A percentile compares a stretch with the other conserved stretches of the same genome.
phyloP scores from a whole-genome alignment of 148 eudicot genomes.

The Camellia granthamiana region DNA sequence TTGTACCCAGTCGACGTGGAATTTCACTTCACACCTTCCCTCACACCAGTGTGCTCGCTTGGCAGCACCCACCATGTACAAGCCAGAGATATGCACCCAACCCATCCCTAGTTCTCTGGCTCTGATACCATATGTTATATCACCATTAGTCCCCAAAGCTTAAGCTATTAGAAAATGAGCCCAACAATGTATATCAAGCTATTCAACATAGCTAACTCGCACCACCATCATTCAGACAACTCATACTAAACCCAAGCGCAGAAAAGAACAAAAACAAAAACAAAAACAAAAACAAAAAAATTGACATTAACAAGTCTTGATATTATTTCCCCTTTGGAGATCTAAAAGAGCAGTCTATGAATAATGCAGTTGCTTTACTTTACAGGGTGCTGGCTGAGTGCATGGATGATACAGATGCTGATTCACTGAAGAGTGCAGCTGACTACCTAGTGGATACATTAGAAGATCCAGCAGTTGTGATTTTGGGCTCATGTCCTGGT shows the following conservation, averaged over 20 bases:
- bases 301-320: background rate
- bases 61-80: too few species aligned
- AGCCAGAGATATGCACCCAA: too few species aligned
- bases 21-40: too few species aligned
- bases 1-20: too few species aligned
- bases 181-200: too few species aligned
- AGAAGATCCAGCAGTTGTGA: slow-evolving; percentile 87
- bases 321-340: background rate
- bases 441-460: slow-evolving; percentile 52
- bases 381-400: slow-evolving; percentile 77
- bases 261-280: too few species aligned
- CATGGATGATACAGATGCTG: slow-evolving; percentile 91
- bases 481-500: slow-evolving; percentile 83
- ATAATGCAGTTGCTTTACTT: background rate
- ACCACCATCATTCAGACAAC: background rate
- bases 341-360: background rate
- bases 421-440: slow-evolving; percentile 89
- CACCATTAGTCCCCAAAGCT: too few species aligned
- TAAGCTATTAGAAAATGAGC: too few species aligned
- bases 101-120: too few species aligned
- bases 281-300: background rate
- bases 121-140: too few species aligned
- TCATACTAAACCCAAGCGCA: background rate
- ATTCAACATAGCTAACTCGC: background rate
- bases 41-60: too few species aligned